Conservation (phyloP, 2,329 filamentous ascomycete genomes). For the Aspergillus felis region DNA sequence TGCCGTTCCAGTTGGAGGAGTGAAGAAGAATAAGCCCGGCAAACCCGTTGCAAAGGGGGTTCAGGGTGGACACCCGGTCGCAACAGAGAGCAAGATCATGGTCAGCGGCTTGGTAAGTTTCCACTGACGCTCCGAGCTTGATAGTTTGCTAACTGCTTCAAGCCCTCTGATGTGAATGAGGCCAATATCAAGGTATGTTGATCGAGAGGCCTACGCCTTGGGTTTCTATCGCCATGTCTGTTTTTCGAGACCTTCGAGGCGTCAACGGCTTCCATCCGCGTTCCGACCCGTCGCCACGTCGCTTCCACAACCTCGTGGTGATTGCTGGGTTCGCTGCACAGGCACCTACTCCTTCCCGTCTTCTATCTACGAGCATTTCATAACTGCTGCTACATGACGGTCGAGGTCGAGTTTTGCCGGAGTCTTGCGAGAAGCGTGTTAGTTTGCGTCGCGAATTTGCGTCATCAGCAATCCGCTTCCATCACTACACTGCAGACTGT, state of each 20-base stretch:
- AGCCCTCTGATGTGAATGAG: slow-evolving; percentile 97
- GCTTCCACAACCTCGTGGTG: slow-evolving; percentile 21
- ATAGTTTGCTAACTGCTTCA: slow-evolving; percentile 33
- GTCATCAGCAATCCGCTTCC: slow-evolving; percentile 48
- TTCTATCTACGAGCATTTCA: slow-evolving; percentile 23
- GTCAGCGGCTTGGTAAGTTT: slow-evolving; percentile 92
- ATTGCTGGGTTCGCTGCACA: slow-evolving; percentile 25
- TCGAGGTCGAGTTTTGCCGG: slow-evolving; percentile 57
- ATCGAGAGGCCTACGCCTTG: slow-evolving; percentile 70
- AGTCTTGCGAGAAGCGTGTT: slow-evolving; percentile 45
- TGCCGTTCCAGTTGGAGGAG: slow-evolving; percentile 73
- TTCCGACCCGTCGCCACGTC: slow-evolving; percentile 23
- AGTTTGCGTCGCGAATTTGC: slow-evolving; percentile 39
- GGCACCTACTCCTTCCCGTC: slow-evolving; percentile 33
- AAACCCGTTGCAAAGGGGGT: slow-evolving; percentile 48
- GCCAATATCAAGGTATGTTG: slow-evolving; percentile 99
- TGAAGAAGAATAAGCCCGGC: slow-evolving; percentile 67
- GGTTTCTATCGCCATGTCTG: slow-evolving; percentile 65
- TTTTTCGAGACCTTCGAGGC: slow-evolving; percentile 39
- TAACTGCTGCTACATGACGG: slow-evolving; percentile 27
- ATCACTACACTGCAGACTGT: slow-evolving; percentile 28
- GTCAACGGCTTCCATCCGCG: slow-evolving; percentile 33
- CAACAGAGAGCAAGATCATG: slow-evolving; percentile 89
- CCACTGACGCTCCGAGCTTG: slow-evolving; percentile 31
- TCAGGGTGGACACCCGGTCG: slow-evolving; percentile 60